Evolutionary conservation across 1,139 yeast genomes (phyloP), one percentile per base, ranked within the genome.

Genomic region (Scheffersomyces stambukii): DNA sequence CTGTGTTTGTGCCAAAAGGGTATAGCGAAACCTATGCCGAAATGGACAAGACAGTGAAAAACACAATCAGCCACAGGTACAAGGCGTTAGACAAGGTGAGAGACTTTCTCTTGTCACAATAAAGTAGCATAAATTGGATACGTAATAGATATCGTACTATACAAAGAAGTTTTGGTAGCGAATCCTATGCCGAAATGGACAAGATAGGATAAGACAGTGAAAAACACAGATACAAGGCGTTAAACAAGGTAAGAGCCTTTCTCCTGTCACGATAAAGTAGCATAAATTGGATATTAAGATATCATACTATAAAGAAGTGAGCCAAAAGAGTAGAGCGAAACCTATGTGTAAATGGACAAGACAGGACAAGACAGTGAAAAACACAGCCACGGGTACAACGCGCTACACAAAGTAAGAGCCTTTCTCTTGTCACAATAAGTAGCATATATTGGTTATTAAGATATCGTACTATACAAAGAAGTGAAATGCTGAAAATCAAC

Each of bases 11-110:
- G 58, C 97, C 98, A 3, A 59, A 61, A 21, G 94, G 91, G 2
- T 68, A 58, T 35, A 59, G 65, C 12, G 57, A 78, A 50, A 89
- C 97, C 0, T 85, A 82, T 52, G 97, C 97, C n/a, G 96, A 91
- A 57, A 77, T 93, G 91, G 78, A 73, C 33, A 83, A 82, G 47
- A 53, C 56, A 4, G 62, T 70, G 23, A 93, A 93, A 63, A 89
- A 91, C 54, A 55, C 71, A 10, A 82, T 91, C 39, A 81, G 95
- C 41, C 98, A 93, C 52, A 71, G 99, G 49, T 86, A 69, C 48
- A 78, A 70, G 53, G 97, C 98, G 0, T 71, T 91, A 48, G 76
- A 67, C 35, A 75, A 83, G 54, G 70, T 91, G 37, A 75, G 74
- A 52, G 74, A 65, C 18, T 84, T 64, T 45, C 64, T 89, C 37